Percentiles rank a stretch among this genome's conserved stretches.
Evolutionary conservation across 805 yeast genomes (phyloP).

Genomic region (Myxozyma vanderwaltii): DNA sequence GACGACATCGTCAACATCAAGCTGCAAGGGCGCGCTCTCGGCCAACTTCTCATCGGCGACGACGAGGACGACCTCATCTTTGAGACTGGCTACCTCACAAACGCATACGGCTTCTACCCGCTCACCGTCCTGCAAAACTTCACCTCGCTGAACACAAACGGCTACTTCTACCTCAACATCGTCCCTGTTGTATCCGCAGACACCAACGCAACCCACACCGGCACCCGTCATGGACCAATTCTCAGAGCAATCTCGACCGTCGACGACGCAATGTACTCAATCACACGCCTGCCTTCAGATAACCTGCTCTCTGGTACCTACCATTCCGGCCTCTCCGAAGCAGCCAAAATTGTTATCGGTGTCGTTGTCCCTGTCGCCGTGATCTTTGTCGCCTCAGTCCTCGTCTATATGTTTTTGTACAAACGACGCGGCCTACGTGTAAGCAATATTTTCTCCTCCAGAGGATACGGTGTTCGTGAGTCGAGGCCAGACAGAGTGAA

Average conservation of each 20-base stretch:
- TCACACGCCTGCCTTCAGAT: constrained; percentile 50
- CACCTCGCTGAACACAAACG: constrained; percentile 28
- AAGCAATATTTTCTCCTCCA: constrained; percentile 5
- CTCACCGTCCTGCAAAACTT: constrained; percentile 39
- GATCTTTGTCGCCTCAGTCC: constrained; percentile 7
- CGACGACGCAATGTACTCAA: constrained; percentile 41
- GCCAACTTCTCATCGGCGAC: constrained; percentile 35
- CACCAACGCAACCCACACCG: constrained; percentile 45
- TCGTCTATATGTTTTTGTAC: constrained; percentile 11
- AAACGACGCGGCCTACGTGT: background rate
- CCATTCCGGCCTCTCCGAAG: constrained; percentile 16
- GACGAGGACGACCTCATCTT: constrained; percentile 42
- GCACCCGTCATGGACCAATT: constrained; percentile 48
- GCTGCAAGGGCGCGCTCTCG: constrained; percentile 45
- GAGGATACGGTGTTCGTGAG: constrained; percentile 23
- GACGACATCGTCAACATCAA: constrained; percentile 44
- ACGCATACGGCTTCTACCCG: constrained; percentile 48
- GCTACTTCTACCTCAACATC: constrained; percentile 47
- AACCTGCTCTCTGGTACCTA: constrained; percentile 32
- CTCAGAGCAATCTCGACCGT: constrained; percentile 44
- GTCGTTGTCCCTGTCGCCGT: constrained; percentile 23
- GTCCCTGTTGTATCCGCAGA: constrained; percentile 45
- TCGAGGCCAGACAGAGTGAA: background rate
- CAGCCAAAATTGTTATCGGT: constrained; percentile 22
- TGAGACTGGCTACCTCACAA: constrained; percentile 43